A percentile compares a stretch with the other conserved stretches of the same genome.
Evolutionary conservation across 345 rosid species (phyloP).

Genomic region (Geranium rotundifolium): DNA sequence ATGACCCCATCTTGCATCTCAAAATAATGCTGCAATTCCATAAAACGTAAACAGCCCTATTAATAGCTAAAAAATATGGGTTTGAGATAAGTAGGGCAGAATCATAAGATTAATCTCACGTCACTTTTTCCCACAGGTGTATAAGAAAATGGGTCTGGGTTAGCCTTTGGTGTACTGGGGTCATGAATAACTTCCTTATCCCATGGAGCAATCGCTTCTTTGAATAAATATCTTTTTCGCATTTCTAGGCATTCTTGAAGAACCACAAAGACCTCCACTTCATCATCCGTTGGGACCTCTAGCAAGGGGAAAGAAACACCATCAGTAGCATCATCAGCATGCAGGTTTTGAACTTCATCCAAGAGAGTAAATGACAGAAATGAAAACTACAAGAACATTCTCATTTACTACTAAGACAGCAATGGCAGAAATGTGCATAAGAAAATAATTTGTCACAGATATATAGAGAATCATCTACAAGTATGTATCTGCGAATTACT

Average conservation of each 20-base stretch:
- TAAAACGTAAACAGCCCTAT: constrained; percentile 4
- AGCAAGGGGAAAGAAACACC: neutral
- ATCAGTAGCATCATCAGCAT: neutral
- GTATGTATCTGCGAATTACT: neutral
- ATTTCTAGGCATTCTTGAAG: constrained; percentile 94
- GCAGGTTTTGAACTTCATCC: neutral
- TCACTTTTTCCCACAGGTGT: constrained; percentile 69
- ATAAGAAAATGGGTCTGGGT: constrained; percentile 71
- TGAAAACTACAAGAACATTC: too few relatives aligned
- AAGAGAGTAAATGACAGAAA: too few relatives aligned
- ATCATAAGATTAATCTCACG: constrained; percentile 28
- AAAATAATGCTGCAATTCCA: constrained; percentile 59
- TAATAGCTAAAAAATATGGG: neutral
- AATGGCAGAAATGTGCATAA: neutral
- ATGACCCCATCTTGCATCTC: constrained; percentile 93
- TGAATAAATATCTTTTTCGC: constrained; percentile 70
- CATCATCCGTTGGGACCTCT: constrained; percentile 87
- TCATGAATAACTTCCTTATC: constrained; percentile 89
- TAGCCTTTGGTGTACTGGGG: constrained; percentile 96
- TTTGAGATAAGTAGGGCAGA: neutral
- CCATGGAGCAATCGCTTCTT: constrained; percentile 90
- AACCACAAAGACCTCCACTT: constrained; percentile 60
- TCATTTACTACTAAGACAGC: too few relatives aligned
- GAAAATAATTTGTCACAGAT: neutral
- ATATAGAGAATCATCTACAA: too few relatives aligned